phyloP scores from a whole-genome alignment of 139 green algal genomes.

The Coelastrella sp. region DNA sequence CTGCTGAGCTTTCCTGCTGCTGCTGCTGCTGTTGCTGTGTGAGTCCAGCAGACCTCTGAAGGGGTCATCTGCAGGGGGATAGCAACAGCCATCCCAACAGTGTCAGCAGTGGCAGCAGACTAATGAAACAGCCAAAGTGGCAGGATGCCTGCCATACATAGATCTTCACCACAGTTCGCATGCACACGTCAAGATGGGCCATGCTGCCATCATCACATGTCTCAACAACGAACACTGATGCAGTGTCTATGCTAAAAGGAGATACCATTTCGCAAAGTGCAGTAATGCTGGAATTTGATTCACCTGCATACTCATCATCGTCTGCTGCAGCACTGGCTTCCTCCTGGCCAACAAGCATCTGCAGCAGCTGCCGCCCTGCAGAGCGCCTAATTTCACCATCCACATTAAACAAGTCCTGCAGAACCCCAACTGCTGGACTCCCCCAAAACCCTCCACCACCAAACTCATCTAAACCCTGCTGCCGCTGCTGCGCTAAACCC shows the following conservation, averaged over 20 bases:
- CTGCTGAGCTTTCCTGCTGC: too few relatives aligned
- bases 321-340: slow-evolving; percentile 3
- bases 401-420: slow-evolving; percentile 43
- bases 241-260: too few relatives aligned
- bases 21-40: slow-evolving; percentile 8
- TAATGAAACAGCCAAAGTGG: neutral
- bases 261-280: too few relatives aligned
- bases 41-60: slow-evolving; percentile 47
- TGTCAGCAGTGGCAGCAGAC: too few relatives aligned
- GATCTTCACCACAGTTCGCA: too few relatives aligned
- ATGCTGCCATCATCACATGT: too few relatives aligned
- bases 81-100: too few relatives aligned
- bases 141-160: neutral
- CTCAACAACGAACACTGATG: too few relatives aligned
- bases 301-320: slow-evolving; percentile 6
- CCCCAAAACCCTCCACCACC: neutral
- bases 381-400: slow-evolving; percentile 5
- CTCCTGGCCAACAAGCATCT: slow-evolving; percentile 16
- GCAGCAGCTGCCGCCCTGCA: slow-evolving; percentile 35
- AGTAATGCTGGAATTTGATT: too few relatives aligned
- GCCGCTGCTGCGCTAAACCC: too few relatives aligned
- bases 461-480: slow-evolving; percentile 6
- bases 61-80: slow-evolving; percentile 57
- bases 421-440: neutral
- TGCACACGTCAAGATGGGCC: too few relatives aligned